Evolutionary conservation across 257 asterid species (phyloP).

Genomic region (Vinca minor): DNA sequence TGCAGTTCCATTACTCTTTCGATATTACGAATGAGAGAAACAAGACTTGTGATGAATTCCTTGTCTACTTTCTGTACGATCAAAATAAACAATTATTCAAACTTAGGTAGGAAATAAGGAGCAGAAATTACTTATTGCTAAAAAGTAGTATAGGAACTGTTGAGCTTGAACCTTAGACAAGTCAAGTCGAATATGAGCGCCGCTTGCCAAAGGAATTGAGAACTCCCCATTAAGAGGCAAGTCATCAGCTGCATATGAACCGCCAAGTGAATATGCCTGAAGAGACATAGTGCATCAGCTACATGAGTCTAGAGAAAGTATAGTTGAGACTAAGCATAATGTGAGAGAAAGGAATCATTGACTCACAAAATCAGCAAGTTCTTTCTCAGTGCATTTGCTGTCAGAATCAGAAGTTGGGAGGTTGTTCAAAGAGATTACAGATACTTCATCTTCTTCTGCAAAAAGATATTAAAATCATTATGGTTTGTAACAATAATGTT

Average conservation of each 20-base stretch:
- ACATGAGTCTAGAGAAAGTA: constrained; percentile 6
- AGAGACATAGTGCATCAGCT: constrained; percentile 15
- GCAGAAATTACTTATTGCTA: background rate
- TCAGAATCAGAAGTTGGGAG: constrained; percentile 26
- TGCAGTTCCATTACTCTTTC: constrained; percentile 49
- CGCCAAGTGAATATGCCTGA: constrained; percentile 87
- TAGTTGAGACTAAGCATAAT: background rate
- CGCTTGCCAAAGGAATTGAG: too few relatives aligned
- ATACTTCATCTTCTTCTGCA: constrained; percentile 60
- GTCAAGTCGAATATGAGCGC: too few relatives aligned
- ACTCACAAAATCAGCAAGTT: constrained; percentile 68
- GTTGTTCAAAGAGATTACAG: constrained; percentile 54
- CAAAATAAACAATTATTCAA: constrained; percentile 3
- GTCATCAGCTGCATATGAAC: constrained; percentile 67
- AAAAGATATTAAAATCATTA: constrained; percentile 16
- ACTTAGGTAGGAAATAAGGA: constrained; percentile 5
- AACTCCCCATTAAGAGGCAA: too few relatives aligned
- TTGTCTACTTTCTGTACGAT: constrained; percentile 62
- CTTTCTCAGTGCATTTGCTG: constrained; percentile 58
- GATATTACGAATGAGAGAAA: too few relatives aligned
- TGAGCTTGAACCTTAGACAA: too few relatives aligned
- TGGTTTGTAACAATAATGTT: constrained; percentile 9
- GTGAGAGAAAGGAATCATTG: constrained; percentile 9
- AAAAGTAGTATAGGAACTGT: too few relatives aligned
- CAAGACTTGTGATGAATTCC: constrained; percentile 50